phyloP scores from a whole-genome alignment of 225 moss, liverwort and hornwort species.

The Polytrichum commune region DNA sequence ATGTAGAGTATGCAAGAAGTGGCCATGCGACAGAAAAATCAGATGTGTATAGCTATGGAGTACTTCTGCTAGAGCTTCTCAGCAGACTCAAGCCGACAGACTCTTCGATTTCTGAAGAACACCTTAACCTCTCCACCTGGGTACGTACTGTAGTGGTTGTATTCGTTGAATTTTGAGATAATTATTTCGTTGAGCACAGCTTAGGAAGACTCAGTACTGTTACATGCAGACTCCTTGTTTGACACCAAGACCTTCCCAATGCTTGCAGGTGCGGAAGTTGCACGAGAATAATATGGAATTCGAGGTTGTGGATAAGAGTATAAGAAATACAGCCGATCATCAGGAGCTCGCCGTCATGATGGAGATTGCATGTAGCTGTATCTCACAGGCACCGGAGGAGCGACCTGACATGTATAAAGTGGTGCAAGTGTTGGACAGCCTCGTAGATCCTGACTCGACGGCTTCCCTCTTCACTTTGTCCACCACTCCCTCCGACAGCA shows the following conservation, averaged over 20 bases:
- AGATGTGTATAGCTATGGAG: conserved; percentile 64
- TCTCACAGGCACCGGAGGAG: conserved; percentile 29
- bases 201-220: too few relatives aligned
- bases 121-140: conserved; percentile 47
- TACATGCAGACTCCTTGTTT: conserved; percentile 1
- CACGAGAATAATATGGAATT: conserved; percentile 20
- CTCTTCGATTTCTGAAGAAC: conserved; percentile 26
- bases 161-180: neutral
- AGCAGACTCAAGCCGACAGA: conserved; percentile 36
- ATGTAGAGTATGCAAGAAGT: conserved; percentile 45
- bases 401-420: conserved; percentile 44
- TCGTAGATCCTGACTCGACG: conserved; percentile 21
- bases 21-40: conserved; percentile 52
- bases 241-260: conserved; percentile 1
- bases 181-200: neutral
- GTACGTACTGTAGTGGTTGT: conserved; percentile 3
- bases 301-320: conserved; percentile 35
- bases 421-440: conserved; percentile 37
- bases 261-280: conserved; percentile 37
- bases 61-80: conserved; percentile 54
- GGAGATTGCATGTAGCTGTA: conserved; percentile 50
- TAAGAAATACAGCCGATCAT: conserved; percentile 31
- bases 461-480: conserved; percentile 12
- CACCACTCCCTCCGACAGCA: conserved; percentile 13
- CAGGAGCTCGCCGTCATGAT: conserved; percentile 33